Base-by-base conservation (phyloP, 768 basidiomycete genomes). In the Mycena olivaceomarginata region DNA sequence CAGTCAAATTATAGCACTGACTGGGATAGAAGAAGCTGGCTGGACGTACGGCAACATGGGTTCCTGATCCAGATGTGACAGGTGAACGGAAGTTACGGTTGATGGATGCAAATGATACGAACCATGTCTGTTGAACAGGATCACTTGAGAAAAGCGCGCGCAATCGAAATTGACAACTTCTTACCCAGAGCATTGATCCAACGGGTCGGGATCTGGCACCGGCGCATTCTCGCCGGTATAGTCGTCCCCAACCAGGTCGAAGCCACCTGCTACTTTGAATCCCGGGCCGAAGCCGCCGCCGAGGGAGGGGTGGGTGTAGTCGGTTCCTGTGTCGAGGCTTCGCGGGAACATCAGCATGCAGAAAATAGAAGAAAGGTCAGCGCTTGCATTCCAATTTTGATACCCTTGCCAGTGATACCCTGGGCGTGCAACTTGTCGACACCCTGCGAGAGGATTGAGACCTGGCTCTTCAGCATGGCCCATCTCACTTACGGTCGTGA, bases 371-470 rank as follows among this genome's bases (percentile, higher is more conserved):
- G 25, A 53, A 59, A 74, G 84, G 83, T 31, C 83, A 53, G 46
- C 45, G 63, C 90, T 82, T 72, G 92, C 91, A 94, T 91, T 76
- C 90, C 94, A 70, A 96, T 89, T 80, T 93, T 93, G 82, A 94
- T 86, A 2, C 94, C 94, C 53, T 88, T 88, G 15, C 95, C 94
- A 39, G 87, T 87, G 80, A 92, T 88, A 0, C 93, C 93, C 76
- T 89, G 80, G 7, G 92, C 92, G 81, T 95, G 94, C 22, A 94
- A 87, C 75, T 89, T 91, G 79, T 94, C 91, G 2, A 94, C 93
- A 22, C 92, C 91, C 91, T 92, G 68, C 37, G 48, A 43, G 56
- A 46, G 60, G 46, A 39, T 45, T 66, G n/a, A n/a, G n/a, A n/a
- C n/a, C n/a, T n/a, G n/a, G n/a, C n/a, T n/a, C n/a, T n/a, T n/a